Base-by-base conservation (phyloP, 441 rosid species). In the Flueggea neowawraea region DNA sequence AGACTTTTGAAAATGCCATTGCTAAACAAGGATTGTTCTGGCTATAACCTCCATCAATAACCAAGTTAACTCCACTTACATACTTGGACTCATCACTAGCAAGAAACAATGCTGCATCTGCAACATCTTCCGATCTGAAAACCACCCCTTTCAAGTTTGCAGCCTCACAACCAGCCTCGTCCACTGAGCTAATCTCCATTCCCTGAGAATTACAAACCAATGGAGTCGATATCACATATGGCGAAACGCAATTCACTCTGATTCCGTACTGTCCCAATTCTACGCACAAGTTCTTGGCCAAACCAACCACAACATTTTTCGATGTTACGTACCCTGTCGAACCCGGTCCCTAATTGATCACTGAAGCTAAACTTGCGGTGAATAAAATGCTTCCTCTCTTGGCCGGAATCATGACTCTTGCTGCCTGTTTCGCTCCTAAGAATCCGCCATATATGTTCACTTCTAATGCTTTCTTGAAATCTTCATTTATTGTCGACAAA, bases 331-430 rank as follows among this genome's bases (percentile, higher is more conserved):
- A 84, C 4, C 71, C 60, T 52, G 76, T 73, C 0, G 84, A 12
- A 22, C 28, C 0, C 31, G 3, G 6, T 31, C 22, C 0, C 66
- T 72, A 2, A 32, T 12, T 48, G 1, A 6, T 54, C 44, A 68
- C 66, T 0, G 82, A 66, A 32, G 55, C 54, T 0, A 28, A 14
- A 36, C 84, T 84, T 0, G 76, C 57, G 6, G 78, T 68, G 70
- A 73, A 81, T 5, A 79, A 61, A 31, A 81, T 75, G 39, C 65
- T 39, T 0, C 83, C 83, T 28, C 62, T 77, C 44, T 41, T 55
- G 6, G 59, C 75, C 0, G 82, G 86, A 31, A 80, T 65, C 85
- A 83, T 83, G 16, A 77, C 82, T 51, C 78, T 76, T 0, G 83
- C 66, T 0, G 86, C 79, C 5, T 81, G 86, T 48, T 81, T 84